Base-by-base conservation (phyloP, 1,284 basidiomycete genomes). In the Leccinum ambiguum region DNA sequence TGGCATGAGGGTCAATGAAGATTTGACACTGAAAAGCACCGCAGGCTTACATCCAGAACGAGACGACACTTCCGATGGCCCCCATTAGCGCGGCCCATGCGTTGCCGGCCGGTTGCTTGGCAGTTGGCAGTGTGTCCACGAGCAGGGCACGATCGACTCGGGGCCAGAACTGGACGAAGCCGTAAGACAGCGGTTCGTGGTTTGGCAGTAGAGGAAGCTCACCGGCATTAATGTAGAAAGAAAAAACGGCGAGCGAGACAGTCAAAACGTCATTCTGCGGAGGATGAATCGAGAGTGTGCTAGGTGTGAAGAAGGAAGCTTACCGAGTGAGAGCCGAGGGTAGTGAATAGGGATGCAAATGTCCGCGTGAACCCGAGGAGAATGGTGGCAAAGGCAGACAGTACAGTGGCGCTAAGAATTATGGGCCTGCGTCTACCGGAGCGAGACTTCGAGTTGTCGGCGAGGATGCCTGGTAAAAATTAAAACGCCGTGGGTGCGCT, bases 11-110 rank as follows among this genome's bases (percentile, higher is more conserved):
- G 23, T 65, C 45, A 54, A 54, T 33, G 21, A 57, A 48, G 18
- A 26, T 58, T 58, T 6, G 30, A 16, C 2, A 36, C 48, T 3
- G 8, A 10, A 7, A 60, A 2, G 14, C 4, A 18, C 59, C 18
- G 54, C 4, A 16, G n/a, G 83, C 91, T 70, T 71, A 94, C 93
- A 93, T 82, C 72, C 93, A 95, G 77, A 95, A 96, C 0, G 94
- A 94, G 4, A 89, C 81, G 3, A 96, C 90, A 66, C 90, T 88
- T 7, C 94, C 94, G 45, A 93, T 73, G 1, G 91, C 92, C 61
- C 91, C 81, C 90, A 98, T 94, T 23, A 92, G 83, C 0, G 94
- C 94, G 2, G 94, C 96, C 96, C 97, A 99, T 0, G 96, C 97
- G 75, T 96, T 98, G 0, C 91, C 96, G 21, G 86, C 82, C 9